Conservation (phyloP, 2,329 filamentous ascomycete genomes). For the Neonectria coccinea region DNA sequence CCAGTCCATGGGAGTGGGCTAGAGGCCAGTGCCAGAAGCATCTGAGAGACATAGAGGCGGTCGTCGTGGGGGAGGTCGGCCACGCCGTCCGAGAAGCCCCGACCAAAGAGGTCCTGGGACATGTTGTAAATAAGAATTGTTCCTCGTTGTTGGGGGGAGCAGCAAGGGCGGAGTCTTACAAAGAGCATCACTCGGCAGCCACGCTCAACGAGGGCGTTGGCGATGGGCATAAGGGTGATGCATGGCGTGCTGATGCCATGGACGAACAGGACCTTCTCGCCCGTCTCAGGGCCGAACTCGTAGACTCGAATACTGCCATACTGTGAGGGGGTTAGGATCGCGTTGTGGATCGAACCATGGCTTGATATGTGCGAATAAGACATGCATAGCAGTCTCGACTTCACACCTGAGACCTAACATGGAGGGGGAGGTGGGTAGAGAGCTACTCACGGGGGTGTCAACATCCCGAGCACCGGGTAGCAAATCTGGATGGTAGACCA, state of each 20-base stretch:
- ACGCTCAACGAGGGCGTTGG: constrained; percentile 72
- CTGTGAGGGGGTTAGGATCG: constrained; percentile 42
- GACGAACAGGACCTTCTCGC: constrained; percentile 80
- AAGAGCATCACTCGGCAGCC: constrained; percentile 87
- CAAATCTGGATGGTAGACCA: constrained; percentile 73
- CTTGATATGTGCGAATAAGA: not conserved
- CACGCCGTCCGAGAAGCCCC: constrained; percentile 75
- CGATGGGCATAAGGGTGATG: constrained; percentile 76
- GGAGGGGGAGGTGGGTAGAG: not conserved
- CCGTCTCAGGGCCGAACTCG: constrained; percentile 82
- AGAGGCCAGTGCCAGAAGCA: constrained; percentile 76
- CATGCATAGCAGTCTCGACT: not conserved
- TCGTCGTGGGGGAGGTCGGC: constrained; percentile 77
- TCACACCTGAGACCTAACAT: not conserved
- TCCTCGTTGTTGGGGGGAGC: constrained; percentile 21
- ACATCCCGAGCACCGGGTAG: constrained; percentile 82
- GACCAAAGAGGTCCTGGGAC: constrained; percentile 73
- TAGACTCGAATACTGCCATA: constrained; percentile 84
- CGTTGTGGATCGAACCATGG: not conserved
- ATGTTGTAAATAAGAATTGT: constrained; percentile 17
- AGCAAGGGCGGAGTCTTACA: constrained; percentile 51
- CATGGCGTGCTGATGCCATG: constrained; percentile 89
- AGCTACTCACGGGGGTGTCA: constrained; percentile 66
- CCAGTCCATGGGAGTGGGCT: constrained; percentile 77
- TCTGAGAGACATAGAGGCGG: constrained; percentile 79